Conservation (phyloP, 345 rosid genomes). For the Excoecaria agallocha region DNA sequence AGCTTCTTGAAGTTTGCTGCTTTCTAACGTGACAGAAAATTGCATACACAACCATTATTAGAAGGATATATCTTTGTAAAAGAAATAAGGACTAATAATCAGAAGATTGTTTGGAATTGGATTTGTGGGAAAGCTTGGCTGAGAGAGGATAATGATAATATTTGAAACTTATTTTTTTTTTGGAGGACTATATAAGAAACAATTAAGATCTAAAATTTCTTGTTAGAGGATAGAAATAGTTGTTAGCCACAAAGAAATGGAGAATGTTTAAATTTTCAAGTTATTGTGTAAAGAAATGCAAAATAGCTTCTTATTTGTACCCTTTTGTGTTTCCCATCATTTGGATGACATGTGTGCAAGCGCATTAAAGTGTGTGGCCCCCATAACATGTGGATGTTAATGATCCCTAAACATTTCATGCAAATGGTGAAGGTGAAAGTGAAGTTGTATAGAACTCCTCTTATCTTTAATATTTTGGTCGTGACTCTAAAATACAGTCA, state of each 20-base stretch:
- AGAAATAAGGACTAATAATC: neutral
- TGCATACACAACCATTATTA: neutral
- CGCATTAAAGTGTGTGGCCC: too few species aligned
- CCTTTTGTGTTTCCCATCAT: too few species aligned
- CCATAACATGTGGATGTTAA: too few species aligned
- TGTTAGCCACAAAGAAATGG: neutral
- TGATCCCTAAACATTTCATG: too few species aligned
- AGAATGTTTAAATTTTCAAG: neutral
- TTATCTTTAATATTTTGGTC: neutral
- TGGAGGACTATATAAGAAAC: neutral
- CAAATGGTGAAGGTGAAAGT: too few species aligned
- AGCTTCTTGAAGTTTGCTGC: neutral
- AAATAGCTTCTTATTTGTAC: too few species aligned
- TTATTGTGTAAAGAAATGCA: too few species aligned
- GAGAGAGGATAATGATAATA: neutral
- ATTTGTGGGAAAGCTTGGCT: neutral
- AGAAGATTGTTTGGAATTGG: slow-evolving; percentile 1
- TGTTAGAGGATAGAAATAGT: neutral
- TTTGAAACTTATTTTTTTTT: neutral
- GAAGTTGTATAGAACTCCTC: too few species aligned
- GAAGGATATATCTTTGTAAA: neutral
- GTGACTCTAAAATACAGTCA: too few species aligned
- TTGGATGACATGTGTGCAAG: too few species aligned
- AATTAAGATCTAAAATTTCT: neutral
- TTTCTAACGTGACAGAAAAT: neutral